Evolutionary conservation across 2,329 filamentous ascomycete genomes (phyloP), one percentile per base, ranked within the genome.

Genomic region (Aspergillus sp.): DNA sequence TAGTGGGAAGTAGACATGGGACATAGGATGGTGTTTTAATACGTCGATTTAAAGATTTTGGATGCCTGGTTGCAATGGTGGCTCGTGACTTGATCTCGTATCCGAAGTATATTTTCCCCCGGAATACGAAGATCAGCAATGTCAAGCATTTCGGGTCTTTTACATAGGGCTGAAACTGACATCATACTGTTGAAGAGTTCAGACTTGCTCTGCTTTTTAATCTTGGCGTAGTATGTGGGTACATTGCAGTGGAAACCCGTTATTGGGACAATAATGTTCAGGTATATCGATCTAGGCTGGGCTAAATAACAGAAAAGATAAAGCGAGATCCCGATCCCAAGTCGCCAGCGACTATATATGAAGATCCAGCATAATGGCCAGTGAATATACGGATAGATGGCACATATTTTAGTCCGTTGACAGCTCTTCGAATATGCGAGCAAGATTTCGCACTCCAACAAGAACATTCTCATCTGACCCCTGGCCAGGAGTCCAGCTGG

Each of bases 391-490:
- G 40, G 52, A 59, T 58, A 44, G 33, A 49, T 54, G 44, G 20
- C 54, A 33, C n/a, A 54, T 41, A 42, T 51, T 33, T 56, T 58
- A 70, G 30, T 62, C 63, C 33, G 58, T 64, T 20, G 81, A 76
- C 70, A 96, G 75, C 55, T 89, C 82, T 57, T 86, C 82, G 66
- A 98, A 87, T 30, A 97, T 87, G 59, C 81, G 80, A 51, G 84
- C 80, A 39, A 93, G 78, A 70, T 83, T 93, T 69, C 86, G 81
- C 61, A 97, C 85, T 0, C 93, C 93, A 37, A 79, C 79, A 33
- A 97, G 79, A 13, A 84, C 79, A 69, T 98, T 98, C 75, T 96
- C 88, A 72, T 99, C 95, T 0, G 89, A 88, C 0, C 93, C 93
- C 67, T 89, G 77, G 1, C 91, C 91, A 0, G 90, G 89, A 1